A percentile compares a stretch with the other conserved stretches of the same genome.
Conservation (phyloP, 345 rosid genomes). For the Lepidium sativum region DNA sequence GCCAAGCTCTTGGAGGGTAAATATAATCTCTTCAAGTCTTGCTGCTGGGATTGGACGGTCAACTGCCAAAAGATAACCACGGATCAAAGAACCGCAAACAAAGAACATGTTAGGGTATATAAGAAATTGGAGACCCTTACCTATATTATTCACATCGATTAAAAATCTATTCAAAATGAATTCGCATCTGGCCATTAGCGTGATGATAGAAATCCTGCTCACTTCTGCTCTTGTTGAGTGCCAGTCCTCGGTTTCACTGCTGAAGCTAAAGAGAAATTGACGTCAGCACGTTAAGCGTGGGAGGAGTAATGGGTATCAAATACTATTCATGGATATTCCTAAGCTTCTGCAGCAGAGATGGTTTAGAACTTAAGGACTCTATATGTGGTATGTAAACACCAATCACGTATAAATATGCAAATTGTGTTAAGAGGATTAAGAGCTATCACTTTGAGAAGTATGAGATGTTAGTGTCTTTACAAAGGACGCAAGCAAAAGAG, state of each 20-base stretch:
- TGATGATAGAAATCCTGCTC: slow-evolving; percentile 57
- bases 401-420: neutral
- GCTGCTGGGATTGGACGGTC: slow-evolving; percentile 55
- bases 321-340: neutral
- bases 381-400: neutral
- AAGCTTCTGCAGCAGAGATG: neutral
- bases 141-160: slow-evolving; percentile 58
- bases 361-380: neutral
- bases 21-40: slow-evolving; percentile 75
- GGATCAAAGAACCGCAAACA: neutral
- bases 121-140: slow-evolving; percentile 30
- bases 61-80: slow-evolving; percentile 38
- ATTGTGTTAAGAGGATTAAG: neutral
- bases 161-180: slow-evolving; percentile 64
- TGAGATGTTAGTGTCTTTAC: neutral
- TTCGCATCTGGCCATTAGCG: slow-evolving; percentile 67
- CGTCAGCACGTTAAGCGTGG: slow-evolving; percentile 4
- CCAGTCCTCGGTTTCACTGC: slow-evolving; percentile 45
- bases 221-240: slow-evolving; percentile 58
- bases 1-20: slow-evolving; percentile 58
- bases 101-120: neutral
- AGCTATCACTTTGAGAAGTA: neutral
- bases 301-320: neutral
- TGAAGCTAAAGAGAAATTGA: slow-evolving; percentile 32
- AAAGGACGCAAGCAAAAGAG: neutral